phyloP scores from a whole-genome alignment of 1,284 basidiomycete genomes.

The Grifola frondosa region DNA sequence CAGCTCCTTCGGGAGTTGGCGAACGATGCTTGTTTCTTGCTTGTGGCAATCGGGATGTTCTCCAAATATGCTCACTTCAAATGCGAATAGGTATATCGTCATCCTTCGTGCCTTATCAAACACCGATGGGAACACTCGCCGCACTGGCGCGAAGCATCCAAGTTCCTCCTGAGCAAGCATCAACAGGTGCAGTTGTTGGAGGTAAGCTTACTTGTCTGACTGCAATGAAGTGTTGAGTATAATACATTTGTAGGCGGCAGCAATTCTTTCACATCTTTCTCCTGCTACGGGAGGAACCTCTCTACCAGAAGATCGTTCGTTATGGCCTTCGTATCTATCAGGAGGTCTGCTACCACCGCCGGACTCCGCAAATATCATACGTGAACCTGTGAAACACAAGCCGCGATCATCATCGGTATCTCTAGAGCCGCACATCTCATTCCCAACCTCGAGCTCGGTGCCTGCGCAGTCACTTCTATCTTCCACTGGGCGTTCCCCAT shows the following conservation, averaged over 20 bases:
- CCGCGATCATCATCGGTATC: slow-evolving; percentile 22
- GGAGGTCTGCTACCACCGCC: slow-evolving; percentile 66
- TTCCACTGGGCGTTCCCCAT: slow-evolving; percentile 35
- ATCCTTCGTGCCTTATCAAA: slow-evolving; percentile 93
- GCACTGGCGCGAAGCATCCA: slow-evolving; percentile 95
- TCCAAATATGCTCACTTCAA: too few relatives aligned
- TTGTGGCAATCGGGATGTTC: too few relatives aligned
- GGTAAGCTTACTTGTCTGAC: slow-evolving; percentile 48
- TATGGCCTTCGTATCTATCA: slow-evolving; percentile 80
- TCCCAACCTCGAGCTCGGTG: slow-evolving; percentile 43
- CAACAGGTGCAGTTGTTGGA: slow-evolving; percentile 98
- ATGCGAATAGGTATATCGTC: slow-evolving; percentile 92
- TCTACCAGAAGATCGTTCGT: slow-evolving; percentile 88
- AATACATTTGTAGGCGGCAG: slow-evolving; percentile 69
- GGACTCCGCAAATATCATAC: slow-evolving; percentile 26
- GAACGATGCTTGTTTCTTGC: too few relatives aligned
- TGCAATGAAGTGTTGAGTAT: too few relatives aligned
- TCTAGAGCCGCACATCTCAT: slow-evolving; percentile 21
- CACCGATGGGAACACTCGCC: slow-evolving; percentile 98
- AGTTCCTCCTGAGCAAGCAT: slow-evolving; percentile 93
- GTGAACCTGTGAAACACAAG: slow-evolving; percentile 12
- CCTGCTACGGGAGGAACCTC: slow-evolving; percentile 68
- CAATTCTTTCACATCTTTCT: slow-evolving; percentile 86
- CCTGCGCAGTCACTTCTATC: slow-evolving; percentile 30
- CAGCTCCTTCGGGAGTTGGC: too few relatives aligned